Evolutionary conservation across 2,329 filamentous ascomycete species (phyloP).

Genomic region (Neofusicoccum sp.): DNA sequence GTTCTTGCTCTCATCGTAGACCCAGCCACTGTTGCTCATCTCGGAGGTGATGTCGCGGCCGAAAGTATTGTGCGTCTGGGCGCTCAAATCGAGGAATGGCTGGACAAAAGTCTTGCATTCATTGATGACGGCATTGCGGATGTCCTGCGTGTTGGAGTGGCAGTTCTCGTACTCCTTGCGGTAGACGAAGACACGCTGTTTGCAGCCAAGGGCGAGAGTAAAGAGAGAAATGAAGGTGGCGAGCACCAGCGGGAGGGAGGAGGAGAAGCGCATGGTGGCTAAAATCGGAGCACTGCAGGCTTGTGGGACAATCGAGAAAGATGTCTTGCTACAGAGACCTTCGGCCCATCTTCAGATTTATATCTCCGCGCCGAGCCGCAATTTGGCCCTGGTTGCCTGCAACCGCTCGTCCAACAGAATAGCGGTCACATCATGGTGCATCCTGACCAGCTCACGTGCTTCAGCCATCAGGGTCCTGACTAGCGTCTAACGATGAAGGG

Average conservation of each 20-base stretch:
- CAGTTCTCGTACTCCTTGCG: neutral
- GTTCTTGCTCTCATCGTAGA: neutral
- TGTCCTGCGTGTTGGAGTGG: neutral
- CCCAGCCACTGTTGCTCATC: neutral
- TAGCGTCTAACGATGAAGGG: too few species aligned
- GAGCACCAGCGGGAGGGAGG: neutral
- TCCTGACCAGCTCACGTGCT: too few species aligned
- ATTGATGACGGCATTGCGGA: neutral
- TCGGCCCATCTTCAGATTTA: too few species aligned
- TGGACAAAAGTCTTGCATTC: neutral
- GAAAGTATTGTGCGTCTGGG: neutral
- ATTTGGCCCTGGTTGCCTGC: too few species aligned
- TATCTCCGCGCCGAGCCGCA: too few species aligned
- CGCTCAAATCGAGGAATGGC: neutral
- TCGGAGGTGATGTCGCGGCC: neutral
- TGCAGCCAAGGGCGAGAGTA: neutral
- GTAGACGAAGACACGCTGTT: neutral
- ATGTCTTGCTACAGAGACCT: too few species aligned
- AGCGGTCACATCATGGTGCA: too few species aligned
- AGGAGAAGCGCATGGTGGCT: neutral
- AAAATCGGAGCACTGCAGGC: too few species aligned
- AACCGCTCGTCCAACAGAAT: too few species aligned
- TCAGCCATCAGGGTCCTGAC: too few species aligned
- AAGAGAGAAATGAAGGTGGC: neutral
- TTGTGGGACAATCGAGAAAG: too few species aligned